Percentiles rank a stretch among this genome's conserved stretches.
Evolutionary conservation across 495 filamentous ascomycete species (phyloP).

Genomic region (Penicillium paxilli): DNA sequence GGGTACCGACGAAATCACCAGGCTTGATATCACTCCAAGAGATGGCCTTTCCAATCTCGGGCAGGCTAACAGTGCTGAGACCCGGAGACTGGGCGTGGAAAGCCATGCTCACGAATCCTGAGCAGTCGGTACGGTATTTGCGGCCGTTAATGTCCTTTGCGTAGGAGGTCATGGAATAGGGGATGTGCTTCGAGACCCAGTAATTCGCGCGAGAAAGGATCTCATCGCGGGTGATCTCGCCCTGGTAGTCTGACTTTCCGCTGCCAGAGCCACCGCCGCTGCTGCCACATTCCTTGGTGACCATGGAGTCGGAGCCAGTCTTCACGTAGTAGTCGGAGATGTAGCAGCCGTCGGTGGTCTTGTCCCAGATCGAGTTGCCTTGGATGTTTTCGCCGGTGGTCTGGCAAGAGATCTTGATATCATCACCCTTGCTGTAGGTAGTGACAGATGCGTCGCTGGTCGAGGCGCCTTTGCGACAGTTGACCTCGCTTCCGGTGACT

Average conservation of each 20-base stretch:
- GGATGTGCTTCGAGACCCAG: slow-evolving; percentile 14
- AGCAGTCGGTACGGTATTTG: slow-evolving; percentile 17
- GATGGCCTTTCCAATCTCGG: slow-evolving; percentile 10
- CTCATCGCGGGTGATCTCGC: slow-evolving; percentile 18
- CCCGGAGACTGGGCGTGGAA: slow-evolving; percentile 10
- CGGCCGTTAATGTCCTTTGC: slow-evolving; percentile 13
- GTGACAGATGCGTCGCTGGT: slow-evolving; percentile 10
- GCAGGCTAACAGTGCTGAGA: slow-evolving; percentile 14
- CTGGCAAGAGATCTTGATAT: slow-evolving; percentile 15
- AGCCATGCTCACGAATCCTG: slow-evolving; percentile 17
- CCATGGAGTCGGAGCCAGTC: slow-evolving; percentile 14
- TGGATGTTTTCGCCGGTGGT: slow-evolving; percentile 10
- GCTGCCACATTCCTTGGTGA: slow-evolving; percentile 8
- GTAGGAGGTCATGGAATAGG: slow-evolving; percentile 15
- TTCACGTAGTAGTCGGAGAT: slow-evolving; percentile 18
- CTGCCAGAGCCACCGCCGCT: slow-evolving; percentile 11
- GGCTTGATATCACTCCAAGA: slow-evolving; percentile 12
- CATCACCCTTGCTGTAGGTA: slow-evolving; percentile 1
- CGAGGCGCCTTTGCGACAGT: slow-evolving; percentile 14
- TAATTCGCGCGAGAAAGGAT: slow-evolving; percentile 13
- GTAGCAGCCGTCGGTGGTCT: slow-evolving; percentile 16
- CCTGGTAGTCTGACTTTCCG: slow-evolving; percentile 13
- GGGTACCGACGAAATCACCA: slow-evolving; percentile 15
- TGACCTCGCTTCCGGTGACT: slow-evolving; percentile 2
- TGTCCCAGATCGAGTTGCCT: slow-evolving; percentile 15